These are phyloP conservation scores for Gonapodya sp. DNA, from an alignment of 192 early-diverging fungal species.

Conservation along the genomic window DNA sequence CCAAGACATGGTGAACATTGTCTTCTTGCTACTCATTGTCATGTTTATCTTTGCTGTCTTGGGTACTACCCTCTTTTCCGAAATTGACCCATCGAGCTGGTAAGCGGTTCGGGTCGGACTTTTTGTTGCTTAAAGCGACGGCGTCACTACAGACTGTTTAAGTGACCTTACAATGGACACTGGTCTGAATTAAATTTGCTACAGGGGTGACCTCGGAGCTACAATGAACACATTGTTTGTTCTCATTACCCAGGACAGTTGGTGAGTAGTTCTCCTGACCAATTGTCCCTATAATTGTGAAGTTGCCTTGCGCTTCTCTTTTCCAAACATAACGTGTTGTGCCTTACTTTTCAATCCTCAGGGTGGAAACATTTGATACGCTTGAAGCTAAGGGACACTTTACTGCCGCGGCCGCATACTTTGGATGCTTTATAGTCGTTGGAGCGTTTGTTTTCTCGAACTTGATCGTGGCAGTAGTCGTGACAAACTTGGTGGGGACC, in stretches of 20 bases:
- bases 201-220: conserved; percentile 22
- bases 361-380: background rate
- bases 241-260: conserved; percentile 28
- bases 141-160: background rate
- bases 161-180: too few species aligned
- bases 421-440: conserved; percentile 24
- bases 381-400: conserved; percentile 23
- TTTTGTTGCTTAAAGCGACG: background rate
- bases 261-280: conserved; percentile 22
- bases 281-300: conserved; percentile 19
- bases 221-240: conserved; percentile 28
- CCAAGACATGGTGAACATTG: conserved; percentile 33
- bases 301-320: background rate
- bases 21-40: conserved; percentile 22
- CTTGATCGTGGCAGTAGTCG: conserved; percentile 34
- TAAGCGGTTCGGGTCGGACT: background rate
- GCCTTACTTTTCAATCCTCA: too few species aligned
- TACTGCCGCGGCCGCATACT: conserved; percentile 24
- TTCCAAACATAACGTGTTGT: too few species aligned
- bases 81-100: background rate
- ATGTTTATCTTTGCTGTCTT: conserved; percentile 33
- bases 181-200: conserved; percentile 17
- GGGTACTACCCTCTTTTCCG: conserved; percentile 27
- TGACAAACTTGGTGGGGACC: conserved; percentile 32
- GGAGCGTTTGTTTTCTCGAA: conserved; percentile 32